phyloP scores from a whole-genome alignment of 2,329 filamentous ascomycete species.

The Phaeophleospora eucalypticola region DNA sequence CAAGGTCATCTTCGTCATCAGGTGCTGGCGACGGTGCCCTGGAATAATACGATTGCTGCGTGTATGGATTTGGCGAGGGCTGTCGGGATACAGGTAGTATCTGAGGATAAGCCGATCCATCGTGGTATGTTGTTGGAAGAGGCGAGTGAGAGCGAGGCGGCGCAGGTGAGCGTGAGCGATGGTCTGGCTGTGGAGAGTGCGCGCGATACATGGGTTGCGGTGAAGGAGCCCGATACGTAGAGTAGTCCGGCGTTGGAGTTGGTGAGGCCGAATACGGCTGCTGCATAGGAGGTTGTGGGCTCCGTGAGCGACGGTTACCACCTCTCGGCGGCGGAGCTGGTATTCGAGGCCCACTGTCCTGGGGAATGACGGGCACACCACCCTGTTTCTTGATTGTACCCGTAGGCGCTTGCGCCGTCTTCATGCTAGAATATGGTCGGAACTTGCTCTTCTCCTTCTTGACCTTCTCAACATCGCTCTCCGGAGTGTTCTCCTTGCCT shows the following conservation, averaged over 20 bases:
- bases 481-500: conserved; percentile 30
- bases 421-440: conserved; percentile 50
- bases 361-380: conserved; percentile 15
- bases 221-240: conserved; percentile 23
- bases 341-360: conserved; percentile 28
- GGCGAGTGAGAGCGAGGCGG: conserved; percentile 42
- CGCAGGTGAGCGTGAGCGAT: conserved; percentile 37
- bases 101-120: conserved; percentile 33
- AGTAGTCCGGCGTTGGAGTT: conserved; percentile 35
- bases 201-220: conserved; percentile 26
- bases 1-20: conserved; percentile 40
- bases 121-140: conserved; percentile 34
- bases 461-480: conserved; percentile 28
- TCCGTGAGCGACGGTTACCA: conserved; percentile 21
- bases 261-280: conserved; percentile 37
- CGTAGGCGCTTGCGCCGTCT: conserved; percentile 39
- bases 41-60: conserved; percentile 19
- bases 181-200: conserved; percentile 27
- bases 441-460: conserved; percentile 38
- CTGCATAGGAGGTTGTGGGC: conserved; percentile 20
- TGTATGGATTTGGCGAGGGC: conserved; percentile 29
- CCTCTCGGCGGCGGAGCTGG: conserved; percentile 32
- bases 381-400: conserved; percentile 27
- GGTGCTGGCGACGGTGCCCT: conserved; percentile 21
- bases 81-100: conserved; percentile 24